These are phyloP conservation scores for Bruguiera hainesii DNA, from an alignment of 441 rosid species.

Conservation along the genomic window DNA sequence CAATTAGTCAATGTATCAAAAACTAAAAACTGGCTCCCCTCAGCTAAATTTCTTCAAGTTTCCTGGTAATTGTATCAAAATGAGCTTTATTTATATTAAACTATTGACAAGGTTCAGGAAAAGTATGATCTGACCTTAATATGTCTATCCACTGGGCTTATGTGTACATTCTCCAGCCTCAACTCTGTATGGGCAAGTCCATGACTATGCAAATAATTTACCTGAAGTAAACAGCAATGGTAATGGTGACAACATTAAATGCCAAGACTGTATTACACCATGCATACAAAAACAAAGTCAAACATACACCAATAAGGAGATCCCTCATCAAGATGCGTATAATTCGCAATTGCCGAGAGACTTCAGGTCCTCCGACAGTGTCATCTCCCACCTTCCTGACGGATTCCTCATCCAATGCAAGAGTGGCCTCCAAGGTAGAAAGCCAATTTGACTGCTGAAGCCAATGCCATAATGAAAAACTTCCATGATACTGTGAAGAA, in stretches of 20 bases:
- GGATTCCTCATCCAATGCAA: constrained; percentile 92
- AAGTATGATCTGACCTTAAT: constrained; percentile 54
- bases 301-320: constrained; percentile 87
- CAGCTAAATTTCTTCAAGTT: too few relatives aligned
- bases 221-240: constrained; percentile 38
- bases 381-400: constrained; percentile 89
- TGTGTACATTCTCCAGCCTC: constrained; percentile 92
- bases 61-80: not conserved
- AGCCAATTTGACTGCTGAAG: constrained; percentile 95
- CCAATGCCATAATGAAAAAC: constrained; percentile 95
- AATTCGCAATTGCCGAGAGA: constrained; percentile 77
- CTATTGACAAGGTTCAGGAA: constrained; percentile 3
- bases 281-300: constrained; percentile 8
- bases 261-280: not conserved
- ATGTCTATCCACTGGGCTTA: constrained; percentile 95
- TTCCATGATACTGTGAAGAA: constrained; percentile 75
- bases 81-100: not conserved
- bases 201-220: constrained; percentile 95
- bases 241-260: not conserved
- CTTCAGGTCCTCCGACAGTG: constrained; percentile 92
- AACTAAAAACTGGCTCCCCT: too few relatives aligned
- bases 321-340: constrained; percentile 85
- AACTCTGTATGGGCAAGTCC: constrained; percentile 98
- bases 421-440: constrained; percentile 93
- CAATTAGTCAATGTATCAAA: too few relatives aligned